phyloP scores from a whole-genome alignment of 768 basidiomycete species.

The Leccinum rimulosum region DNA sequence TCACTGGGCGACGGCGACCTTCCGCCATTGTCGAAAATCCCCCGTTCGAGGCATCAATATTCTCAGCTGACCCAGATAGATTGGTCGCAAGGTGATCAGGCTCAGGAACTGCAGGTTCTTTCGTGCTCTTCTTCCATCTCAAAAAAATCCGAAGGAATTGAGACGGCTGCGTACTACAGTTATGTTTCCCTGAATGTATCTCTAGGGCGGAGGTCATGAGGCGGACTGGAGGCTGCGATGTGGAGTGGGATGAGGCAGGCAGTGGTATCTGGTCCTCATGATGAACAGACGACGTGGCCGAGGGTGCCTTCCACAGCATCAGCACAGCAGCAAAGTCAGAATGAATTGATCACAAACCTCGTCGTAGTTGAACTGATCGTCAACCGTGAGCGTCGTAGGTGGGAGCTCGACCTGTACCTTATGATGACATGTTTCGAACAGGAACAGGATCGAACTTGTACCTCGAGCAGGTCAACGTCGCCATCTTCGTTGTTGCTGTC shows the following conservation, averaged over 20 bases:
- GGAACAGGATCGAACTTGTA: not conserved
- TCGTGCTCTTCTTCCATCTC: not conserved
- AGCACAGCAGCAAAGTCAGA: not conserved
- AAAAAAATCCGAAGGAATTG: not conserved
- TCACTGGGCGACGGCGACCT: not conserved
- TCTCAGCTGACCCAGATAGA: not conserved
- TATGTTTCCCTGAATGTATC: not conserved
- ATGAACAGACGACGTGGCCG: not conserved
- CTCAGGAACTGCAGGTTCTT: not conserved
- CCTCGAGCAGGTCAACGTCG: too few species aligned
- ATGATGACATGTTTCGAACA: not conserved
- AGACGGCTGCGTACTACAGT: not conserved
- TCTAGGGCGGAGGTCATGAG: not conserved
- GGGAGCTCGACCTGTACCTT: not conserved
- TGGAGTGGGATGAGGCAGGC: not conserved
- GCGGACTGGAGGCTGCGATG: not conserved
- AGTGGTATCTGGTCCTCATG: not conserved
- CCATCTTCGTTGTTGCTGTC: too few species aligned
- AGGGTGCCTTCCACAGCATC: not conserved
- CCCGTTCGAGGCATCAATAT: not conserved
- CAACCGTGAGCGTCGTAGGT: not conserved
- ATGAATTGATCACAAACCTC: not conserved
- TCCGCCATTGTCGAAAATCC: not conserved
- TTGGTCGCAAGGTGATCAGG: not conserved
- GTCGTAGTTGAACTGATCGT: not conserved